These are phyloP conservation scores for Termitomyces sp. DNA, from an alignment of 768 basidiomycete genomes.

Conservation along the genomic window DNA sequence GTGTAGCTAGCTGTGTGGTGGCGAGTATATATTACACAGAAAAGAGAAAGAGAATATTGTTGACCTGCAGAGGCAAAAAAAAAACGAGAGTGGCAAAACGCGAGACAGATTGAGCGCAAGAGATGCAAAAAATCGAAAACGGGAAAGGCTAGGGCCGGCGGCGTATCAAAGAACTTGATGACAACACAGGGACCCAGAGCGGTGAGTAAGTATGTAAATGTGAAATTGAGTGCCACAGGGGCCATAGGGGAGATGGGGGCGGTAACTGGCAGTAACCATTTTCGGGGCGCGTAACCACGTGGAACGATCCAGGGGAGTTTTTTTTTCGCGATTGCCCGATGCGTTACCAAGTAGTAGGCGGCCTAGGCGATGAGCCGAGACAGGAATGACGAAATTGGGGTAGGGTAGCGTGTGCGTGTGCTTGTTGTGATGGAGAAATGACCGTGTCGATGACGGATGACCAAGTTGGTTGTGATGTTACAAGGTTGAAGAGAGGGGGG, in stretches of 20 bases:
- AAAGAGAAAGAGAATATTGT: neutral
- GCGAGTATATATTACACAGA: neutral
- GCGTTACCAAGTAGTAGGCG: neutral
- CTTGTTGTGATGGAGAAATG: neutral
- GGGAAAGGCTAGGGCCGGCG: neutral
- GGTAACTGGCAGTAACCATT: slow-evolving; percentile 8
- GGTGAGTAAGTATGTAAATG: neutral
- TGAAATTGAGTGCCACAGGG: neutral
- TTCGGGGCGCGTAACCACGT: slow-evolving; percentile 2
- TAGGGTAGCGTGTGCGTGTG: neutral
- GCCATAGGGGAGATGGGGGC: neutral
- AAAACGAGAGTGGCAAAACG: neutral
- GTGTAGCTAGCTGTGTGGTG: neutral
- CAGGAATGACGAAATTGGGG: neutral
- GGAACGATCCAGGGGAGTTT: neutral
- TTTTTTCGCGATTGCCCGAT: neutral
- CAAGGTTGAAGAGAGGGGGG: neutral
- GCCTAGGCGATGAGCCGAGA: neutral
- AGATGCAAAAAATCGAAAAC: neutral
- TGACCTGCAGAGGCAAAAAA: neutral
- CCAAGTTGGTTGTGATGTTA: neutral
- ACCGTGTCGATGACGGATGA: neutral
- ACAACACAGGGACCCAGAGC: neutral
- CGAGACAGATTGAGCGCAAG: neutral
- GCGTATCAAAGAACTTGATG: neutral